These are phyloP conservation scores for Xylariaceae sp. DNA, from an alignment of 2,329 filamentous ascomycete genomes.

Conservation along the genomic window DNA sequence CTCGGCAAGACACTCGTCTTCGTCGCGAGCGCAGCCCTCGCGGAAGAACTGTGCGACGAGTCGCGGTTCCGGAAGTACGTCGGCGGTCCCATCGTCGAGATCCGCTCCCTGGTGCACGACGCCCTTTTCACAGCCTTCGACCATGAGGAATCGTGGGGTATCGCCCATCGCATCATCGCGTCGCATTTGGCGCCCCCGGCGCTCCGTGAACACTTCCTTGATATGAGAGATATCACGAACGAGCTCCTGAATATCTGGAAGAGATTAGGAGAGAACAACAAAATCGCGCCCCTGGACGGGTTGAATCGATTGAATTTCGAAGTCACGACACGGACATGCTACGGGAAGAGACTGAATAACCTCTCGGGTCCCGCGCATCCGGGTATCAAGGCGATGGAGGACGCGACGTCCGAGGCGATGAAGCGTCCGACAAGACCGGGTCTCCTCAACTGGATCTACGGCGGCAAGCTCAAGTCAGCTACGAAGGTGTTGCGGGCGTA, in stretches of 20 bases:
- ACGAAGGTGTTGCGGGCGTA: conserved; percentile 51
- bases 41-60: conserved; percentile 46
- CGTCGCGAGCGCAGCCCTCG: conserved; percentile 37
- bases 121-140: conserved; percentile 49
- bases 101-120: conserved; percentile 45
- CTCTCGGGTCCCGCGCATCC: conserved; percentile 43
- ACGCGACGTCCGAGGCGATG: conserved; percentile 51
- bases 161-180: conserved; percentile 49
- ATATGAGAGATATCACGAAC: conserved; percentile 44
- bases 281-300: conserved; percentile 43
- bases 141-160: conserved; percentile 44
- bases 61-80: conserved; percentile 51
- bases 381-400: conserved; percentile 50
- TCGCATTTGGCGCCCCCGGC: conserved; percentile 37
- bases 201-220: conserved; percentile 37
- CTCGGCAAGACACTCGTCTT: conserved; percentile 39
- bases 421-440: conserved; percentile 48
- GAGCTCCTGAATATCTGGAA: conserved; percentile 50
- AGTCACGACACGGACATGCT: conserved; percentile 45
- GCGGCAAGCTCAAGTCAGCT: conserved; percentile 48
- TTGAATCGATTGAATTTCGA: conserved; percentile 52
- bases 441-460: conserved; percentile 48
- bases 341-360: conserved; percentile 44
- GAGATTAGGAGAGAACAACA: conserved; percentile 33
- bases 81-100: conserved; percentile 48